Percentiles rank a stretch among this genome's conserved stretches.
Conservation (phyloP, 768 basidiomycete species). For the Suillus tomentosus region DNA sequence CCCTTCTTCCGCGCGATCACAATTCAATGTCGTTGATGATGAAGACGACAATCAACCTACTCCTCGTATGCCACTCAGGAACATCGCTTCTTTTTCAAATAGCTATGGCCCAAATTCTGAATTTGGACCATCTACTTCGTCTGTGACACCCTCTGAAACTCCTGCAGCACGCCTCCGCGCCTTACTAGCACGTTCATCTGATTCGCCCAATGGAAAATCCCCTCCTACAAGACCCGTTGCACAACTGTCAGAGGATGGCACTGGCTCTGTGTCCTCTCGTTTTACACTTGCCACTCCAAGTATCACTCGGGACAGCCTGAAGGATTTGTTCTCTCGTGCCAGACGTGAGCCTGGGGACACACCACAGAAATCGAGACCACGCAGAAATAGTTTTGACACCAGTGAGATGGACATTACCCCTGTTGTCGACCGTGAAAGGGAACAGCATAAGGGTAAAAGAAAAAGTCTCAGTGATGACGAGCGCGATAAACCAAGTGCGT, state of each 20-base stretch:
- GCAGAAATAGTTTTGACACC: constrained; percentile 60
- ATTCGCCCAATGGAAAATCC: constrained; percentile 33
- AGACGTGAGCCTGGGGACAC: constrained; percentile 65
- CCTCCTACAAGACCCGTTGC: constrained; percentile 28
- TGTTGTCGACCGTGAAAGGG: constrained; percentile 41
- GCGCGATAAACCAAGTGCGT: constrained; percentile 55
- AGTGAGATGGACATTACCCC: constrained; percentile 64
- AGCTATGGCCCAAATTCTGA: constrained; percentile 11
- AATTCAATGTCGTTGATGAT: constrained; percentile 18
- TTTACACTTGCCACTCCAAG: constrained; percentile 41
- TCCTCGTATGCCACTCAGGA: constrained; percentile 26
- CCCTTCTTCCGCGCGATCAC: constrained; percentile 19
- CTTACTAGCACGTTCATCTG: constrained; percentile 53
- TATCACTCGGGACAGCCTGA: constrained; percentile 58
- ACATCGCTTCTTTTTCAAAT: constrained; percentile 22
- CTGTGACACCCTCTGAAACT: constrained; percentile 37
- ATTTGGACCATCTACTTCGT: constrained; percentile 14
- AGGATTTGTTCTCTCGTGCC: constrained; percentile 66
- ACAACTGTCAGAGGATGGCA: constrained; percentile 31
- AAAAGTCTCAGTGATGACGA: constrained; percentile 73
- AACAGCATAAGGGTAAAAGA: constrained; percentile 50
- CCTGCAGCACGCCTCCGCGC: constrained; percentile 67
- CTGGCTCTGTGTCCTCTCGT: constrained; percentile 15
- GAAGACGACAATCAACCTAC: constrained; percentile 35
- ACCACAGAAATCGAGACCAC: constrained; percentile 52